Percentiles rank a stretch among this genome's conserved stretches.
phyloP scores from a whole-genome alignment of 495 filamentous ascomycete species.

The Pyronema omphalodes region DNA sequence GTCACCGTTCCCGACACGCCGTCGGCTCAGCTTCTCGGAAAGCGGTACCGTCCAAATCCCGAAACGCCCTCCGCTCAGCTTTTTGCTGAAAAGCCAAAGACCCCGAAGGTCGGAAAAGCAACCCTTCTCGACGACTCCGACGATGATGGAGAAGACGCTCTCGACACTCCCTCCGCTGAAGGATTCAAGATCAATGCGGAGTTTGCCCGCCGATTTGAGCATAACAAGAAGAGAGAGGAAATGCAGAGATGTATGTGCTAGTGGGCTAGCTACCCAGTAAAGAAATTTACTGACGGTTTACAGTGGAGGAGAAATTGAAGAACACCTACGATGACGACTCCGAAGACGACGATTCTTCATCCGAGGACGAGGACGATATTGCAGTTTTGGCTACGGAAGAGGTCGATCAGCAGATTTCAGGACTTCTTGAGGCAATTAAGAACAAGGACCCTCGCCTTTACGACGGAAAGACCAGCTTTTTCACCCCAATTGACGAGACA shows the following conservation, averaged over 20 bases:
- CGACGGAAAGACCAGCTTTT: conserved; percentile 61
- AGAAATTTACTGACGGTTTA: conserved; percentile 7
- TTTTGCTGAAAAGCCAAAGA: conserved; percentile 14
- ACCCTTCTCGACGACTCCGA: conserved; percentile 17
- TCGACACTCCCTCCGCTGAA: conserved; percentile 16
- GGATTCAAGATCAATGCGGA: conserved; percentile 74
- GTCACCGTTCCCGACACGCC: background rate
- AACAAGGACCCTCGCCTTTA: conserved; percentile 82
- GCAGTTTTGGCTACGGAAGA: conserved; percentile 62
- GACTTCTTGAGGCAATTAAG: conserved; percentile 67
- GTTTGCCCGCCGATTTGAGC: conserved; percentile 74
- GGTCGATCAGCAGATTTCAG: conserved; percentile 71
- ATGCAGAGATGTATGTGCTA: conserved; percentile 47
- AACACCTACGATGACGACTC: conserved; percentile 28
- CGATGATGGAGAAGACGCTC: conserved; percentile 13
- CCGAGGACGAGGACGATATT: conserved; percentile 79
- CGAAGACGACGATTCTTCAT: conserved; percentile 36
- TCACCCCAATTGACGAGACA: conserved; percentile 38
- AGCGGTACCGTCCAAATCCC: background rate
- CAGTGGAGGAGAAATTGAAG: conserved; percentile 69
- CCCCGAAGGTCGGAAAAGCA: background rate
- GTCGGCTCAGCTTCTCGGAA: background rate
- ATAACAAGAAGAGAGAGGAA: conserved; percentile 94
- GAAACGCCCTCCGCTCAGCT: conserved; percentile 4
- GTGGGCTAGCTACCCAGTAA: background rate